Evolutionary conservation across 306 rosid genomes (phyloP), one percentile per base, ranked within the genome.

Genomic region (Quercus engelmannii): DNA sequence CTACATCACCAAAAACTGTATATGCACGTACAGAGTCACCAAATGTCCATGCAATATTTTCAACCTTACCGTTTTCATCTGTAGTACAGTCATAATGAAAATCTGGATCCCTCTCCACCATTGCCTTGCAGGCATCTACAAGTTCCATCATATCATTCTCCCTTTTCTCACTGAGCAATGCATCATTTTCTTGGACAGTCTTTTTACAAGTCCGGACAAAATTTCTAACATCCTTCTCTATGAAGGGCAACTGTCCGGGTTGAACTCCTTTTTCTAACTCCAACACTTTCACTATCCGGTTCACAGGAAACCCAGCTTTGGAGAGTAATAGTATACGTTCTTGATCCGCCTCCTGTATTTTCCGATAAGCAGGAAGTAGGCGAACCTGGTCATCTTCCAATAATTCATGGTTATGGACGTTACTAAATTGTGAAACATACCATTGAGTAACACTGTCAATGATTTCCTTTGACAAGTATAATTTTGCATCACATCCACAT

Each of bases 361-460:
- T 90, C 56, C 91, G 89, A 79, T 90, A 88, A 54, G 93, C 93
- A 63, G 93, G 93, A 82, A 90, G 91, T 46, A 90, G 83, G 57
- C 91, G 91, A 28, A 90, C 93, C 78, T 84, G 91, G 82, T 90
- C 93, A 79, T 88, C 93, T 78, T 90, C 93, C 86, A 90, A 90
- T 52, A 90, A 81, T 72, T 88, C 91, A 81, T 88, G 93, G 79
- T 90, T 90, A 77, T 90, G 93, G 58, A 88, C 87, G 68, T 90
- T 90, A 77, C 91, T 90, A 72, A 90, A 90, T 76, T 90, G 93
- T 28, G 91, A 90, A 71, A 90, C 86, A 77, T 80, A 90, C 93
- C 91, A 88, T 43, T 90, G 93, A 58, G 80, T 75, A 79, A 68
- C 80, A 56, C 89, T 91, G 79, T 90, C 87, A 49, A 83, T 83